phyloP scores from a whole-genome alignment of 257 asterid species.

The Fraxinus anomala region DNA sequence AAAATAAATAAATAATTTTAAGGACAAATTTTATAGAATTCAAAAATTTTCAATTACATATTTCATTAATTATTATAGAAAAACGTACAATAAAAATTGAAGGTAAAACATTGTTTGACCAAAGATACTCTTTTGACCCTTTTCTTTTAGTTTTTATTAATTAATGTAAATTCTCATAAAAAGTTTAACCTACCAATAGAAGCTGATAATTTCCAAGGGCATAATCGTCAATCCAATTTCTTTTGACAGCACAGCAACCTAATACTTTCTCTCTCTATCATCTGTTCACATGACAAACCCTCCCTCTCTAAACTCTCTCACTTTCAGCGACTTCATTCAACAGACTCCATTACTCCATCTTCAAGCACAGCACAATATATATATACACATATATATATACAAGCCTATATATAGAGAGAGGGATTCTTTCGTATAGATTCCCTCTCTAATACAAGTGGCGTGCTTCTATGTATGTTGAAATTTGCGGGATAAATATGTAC shows the following conservation, averaged over 20 bases:
- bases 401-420: background rate
- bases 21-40: too few species aligned
- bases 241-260: background rate
- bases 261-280: background rate
- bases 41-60: too few species aligned
- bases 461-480: background rate
- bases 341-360: background rate
- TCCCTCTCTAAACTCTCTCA: background rate
- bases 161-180: background rate
- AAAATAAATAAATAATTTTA: too few species aligned
- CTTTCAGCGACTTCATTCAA: background rate
- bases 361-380: background rate
- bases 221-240: too few species aligned
- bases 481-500: background rate
- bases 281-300: background rate
- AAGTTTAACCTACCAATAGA: background rate
- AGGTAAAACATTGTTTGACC: background rate
- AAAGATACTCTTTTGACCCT: background rate
- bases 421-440: background rate
- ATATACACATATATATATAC: background rate
- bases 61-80: too few species aligned
- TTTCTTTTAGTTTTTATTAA: too few species aligned
- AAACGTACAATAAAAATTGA: background rate
- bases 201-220: too few species aligned
- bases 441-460: background rate